Conservation (phyloP, 768 basidiomycete species). For the Agrocybe praecox region DNA sequence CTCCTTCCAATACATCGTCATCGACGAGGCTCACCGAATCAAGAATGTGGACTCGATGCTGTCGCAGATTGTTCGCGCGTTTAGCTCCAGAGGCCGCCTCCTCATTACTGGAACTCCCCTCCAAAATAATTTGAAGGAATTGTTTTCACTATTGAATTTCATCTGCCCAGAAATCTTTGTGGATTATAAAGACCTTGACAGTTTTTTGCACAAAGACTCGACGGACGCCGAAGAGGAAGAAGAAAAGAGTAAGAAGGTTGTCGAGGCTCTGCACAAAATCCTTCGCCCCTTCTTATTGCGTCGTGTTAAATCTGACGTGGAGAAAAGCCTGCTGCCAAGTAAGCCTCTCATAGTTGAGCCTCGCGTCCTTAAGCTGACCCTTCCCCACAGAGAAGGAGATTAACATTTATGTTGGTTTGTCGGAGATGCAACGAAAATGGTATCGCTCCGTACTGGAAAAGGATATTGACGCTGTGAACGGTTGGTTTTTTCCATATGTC, state of each 20-base stretch:
- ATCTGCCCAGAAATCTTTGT: slow-evolving; percentile 97
- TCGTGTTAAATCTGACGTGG: slow-evolving; percentile 94
- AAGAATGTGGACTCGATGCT: slow-evolving; percentile 98
- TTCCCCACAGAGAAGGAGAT: slow-evolving; percentile 87
- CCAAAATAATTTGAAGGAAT: slow-evolving; percentile 95
- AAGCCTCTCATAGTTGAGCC: slow-evolving; percentile 7
- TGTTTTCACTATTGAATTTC: slow-evolving; percentile 92
- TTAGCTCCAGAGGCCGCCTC: slow-evolving; percentile 85
- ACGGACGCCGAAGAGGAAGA: slow-evolving; percentile 67
- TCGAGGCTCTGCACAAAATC: slow-evolving; percentile 97
- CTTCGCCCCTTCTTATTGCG: slow-evolving; percentile 92
- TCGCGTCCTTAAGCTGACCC: neutral
- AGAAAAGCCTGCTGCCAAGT: slow-evolving; percentile 95
- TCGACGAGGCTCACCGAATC: slow-evolving; percentile 99
- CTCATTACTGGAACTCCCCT: slow-evolving; percentile 97
- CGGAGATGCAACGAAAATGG: slow-evolving; percentile 99
- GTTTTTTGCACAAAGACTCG: slow-evolving; percentile 91
- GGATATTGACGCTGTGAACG: slow-evolving; percentile 98
- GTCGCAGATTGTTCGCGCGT: slow-evolving; percentile 90
- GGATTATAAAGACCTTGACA: slow-evolving; percentile 88
- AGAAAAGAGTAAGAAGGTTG: slow-evolving; percentile 88
- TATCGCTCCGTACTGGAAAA: slow-evolving; percentile 95
- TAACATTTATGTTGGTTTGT: slow-evolving; percentile 96
- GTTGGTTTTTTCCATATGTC: slow-evolving; percentile 37
- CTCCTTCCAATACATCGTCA: slow-evolving; percentile 96